A percentile compares a stretch with the other conserved stretches of the same genome.
Conservation (phyloP, 805 yeast species). For the Trichomonascus vanleenenianus region DNA sequence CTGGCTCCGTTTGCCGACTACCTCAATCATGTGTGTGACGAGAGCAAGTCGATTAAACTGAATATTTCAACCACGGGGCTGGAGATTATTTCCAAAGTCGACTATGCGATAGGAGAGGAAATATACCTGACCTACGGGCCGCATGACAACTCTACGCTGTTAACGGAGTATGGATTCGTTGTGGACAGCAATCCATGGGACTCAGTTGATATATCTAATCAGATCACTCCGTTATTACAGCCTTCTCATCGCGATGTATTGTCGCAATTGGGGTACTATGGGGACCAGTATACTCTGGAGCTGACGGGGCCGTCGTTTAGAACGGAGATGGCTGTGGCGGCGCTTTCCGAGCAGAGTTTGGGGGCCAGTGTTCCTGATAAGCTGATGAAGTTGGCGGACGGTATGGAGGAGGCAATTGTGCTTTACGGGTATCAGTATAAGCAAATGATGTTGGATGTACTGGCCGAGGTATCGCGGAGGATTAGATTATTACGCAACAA, state of each 20-base stretch:
- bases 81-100: conserved; percentile 37
- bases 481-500: no score
- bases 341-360: conserved; percentile 3
- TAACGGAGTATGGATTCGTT: conserved; percentile 83
- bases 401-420: conserved; percentile 7
- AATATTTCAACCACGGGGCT: conserved; percentile 43
- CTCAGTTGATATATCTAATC: conserved; percentile 51
- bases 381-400: conserved; percentile 7
- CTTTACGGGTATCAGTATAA: no score
- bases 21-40: conserved; percentile 56
- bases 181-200: conserved; percentile 57
- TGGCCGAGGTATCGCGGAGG: no score
- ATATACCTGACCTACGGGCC: conserved; percentile 76
- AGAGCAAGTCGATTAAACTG: conserved; percentile 18
- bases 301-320: conserved; percentile 55
- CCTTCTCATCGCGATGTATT: conserved; percentile 40
- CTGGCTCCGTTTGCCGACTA: conserved; percentile 90
- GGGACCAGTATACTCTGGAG: conserved; percentile 59
- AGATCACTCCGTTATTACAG: conserved; percentile 33
- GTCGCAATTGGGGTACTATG: conserved; percentile 48
- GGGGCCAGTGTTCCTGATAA: neutral
- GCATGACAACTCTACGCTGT: conserved; percentile 72
- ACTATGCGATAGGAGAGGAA: conserved; percentile 43
- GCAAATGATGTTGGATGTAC: no score
- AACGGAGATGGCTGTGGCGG: conserved; percentile 66